Evolutionary conservation across 2,329 filamentous ascomycete genomes (phyloP).

Genomic region (Phialophora expanda): DNA sequence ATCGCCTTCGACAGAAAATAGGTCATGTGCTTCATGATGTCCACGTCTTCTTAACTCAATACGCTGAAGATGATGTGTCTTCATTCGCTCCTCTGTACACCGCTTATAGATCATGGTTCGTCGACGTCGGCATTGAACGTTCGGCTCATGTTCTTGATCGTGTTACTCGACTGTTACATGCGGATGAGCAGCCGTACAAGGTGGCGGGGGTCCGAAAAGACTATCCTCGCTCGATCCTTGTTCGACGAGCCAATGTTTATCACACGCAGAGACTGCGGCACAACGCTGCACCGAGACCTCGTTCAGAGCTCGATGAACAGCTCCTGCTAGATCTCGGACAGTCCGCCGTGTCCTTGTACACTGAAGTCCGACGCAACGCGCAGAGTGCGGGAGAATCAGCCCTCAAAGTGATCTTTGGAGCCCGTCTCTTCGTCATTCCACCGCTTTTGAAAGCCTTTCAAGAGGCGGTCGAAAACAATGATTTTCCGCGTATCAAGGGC

Average conservation of each 20-base stretch:
- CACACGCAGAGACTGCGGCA: slow-evolving; percentile 92
- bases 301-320: slow-evolving; percentile 85
- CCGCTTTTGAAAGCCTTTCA: slow-evolving; percentile 80
- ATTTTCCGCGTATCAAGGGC: slow-evolving; percentile 93
- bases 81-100: slow-evolving; percentile 94
- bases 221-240: slow-evolving; percentile 88
- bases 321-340: slow-evolving; percentile 85
- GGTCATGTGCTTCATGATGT: slow-evolving; percentile 81
- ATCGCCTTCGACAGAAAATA: slow-evolving; percentile 77
- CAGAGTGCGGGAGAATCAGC: slow-evolving; percentile 93
- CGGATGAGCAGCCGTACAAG: slow-evolving; percentile 91
- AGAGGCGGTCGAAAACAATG: slow-evolving; percentile 75
- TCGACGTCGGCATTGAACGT: slow-evolving; percentile 93
- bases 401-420: slow-evolving; percentile 86
- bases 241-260: slow-evolving; percentile 92
- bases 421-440: slow-evolving; percentile 85
- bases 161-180: slow-evolving; percentile 79
- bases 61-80: slow-evolving; percentile 93
- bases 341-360: slow-evolving; percentile 88
- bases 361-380: slow-evolving; percentile 91
- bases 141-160: slow-evolving; percentile 92
- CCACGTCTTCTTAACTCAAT: slow-evolving; percentile 78
- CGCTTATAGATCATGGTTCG: slow-evolving; percentile 94
- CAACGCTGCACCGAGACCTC: slow-evolving; percentile 84
- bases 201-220: slow-evolving; percentile 89